phyloP scores from a whole-genome alignment of 208 protist species.

The Crithidia expoeki region DNA sequence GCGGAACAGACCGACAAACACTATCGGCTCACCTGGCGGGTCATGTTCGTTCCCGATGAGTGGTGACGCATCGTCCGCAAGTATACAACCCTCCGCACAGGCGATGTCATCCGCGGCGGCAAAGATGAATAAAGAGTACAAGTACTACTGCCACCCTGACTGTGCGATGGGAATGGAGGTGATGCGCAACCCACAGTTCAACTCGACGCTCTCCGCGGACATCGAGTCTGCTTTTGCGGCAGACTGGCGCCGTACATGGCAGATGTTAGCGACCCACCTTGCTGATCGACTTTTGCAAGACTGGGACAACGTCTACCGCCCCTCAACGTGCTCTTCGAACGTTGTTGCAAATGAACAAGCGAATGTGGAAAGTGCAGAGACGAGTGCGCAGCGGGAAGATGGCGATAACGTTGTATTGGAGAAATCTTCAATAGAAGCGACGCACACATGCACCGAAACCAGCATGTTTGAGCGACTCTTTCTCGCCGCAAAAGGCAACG shows the following conservation, averaged over 20 bases:
- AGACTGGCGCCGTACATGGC: slow-evolving; percentile 38
- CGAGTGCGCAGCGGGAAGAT: not conserved
- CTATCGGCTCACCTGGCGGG: not conserved
- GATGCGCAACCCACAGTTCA: slow-evolving; percentile 53
- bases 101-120: slow-evolving; percentile 14
- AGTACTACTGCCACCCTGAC: slow-evolving; percentile 57
- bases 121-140: slow-evolving; percentile 23
- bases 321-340: too few species aligned
- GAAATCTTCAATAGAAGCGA: not conserved
- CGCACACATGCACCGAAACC: too few species aligned
- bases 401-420: not conserved
- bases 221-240: slow-evolving; percentile 41
- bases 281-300: not conserved
- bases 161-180: slow-evolving; percentile 58
- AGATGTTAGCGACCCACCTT: slow-evolving; percentile 4
- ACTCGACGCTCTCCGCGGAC: slow-evolving; percentile 34
- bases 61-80: not conserved
- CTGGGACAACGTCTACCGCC: not conserved
- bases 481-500: not conserved
- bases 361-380: not conserved
- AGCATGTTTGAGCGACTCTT: not conserved
- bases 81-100: slow-evolving; percentile 12
- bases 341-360: too few species aligned
- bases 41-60: not conserved
- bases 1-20: not conserved